Base-by-base conservation (phyloP, 306 rosid species). In the Spatholobus suberectus region DNA sequence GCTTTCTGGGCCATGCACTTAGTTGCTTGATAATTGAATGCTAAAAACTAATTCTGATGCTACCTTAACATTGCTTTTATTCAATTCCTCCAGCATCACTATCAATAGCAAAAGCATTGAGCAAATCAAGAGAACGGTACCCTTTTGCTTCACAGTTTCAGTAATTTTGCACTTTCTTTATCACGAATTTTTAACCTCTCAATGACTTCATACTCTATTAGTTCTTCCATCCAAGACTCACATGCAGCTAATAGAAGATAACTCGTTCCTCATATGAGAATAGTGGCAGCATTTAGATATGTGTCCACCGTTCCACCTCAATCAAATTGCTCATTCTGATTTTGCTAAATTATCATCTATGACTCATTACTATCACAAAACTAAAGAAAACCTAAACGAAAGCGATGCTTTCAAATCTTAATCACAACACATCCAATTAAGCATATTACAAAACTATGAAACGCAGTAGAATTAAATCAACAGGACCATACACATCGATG, bases 21-120 rank as follows among this genome's bases (percentile, higher is more conserved):
- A 24, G 52, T 24, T 14, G 40, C 76, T 23, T 14, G 76, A 70
- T 10, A 40, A 21, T n/a, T 41, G 18, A 69, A 69, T 69, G 27
- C 34, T 11, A 58, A 13, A 67, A 72, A 32, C 18, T 1, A 47
- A 46, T 17, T 46, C 17, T 27, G 13, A 47, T 47, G 61, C 61
- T 72, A 15, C 62, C 18, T 72, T 47, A 3, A 17, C 1, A 15
- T 15, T 72, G 76, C 24, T 47, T 47, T 29, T 43, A 17, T 72
- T 27, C 23, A 71, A 46, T 46, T 71, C 43, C 59, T 71, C 59
- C 24, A 43, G 14, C 75, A 43, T n/a, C 35, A 70, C 75, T 8
- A 26, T 70, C 75, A 43, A 70, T 14, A 44, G 38, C 23, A 23
- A 70, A 70, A 44, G 21, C 23, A 43, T 13, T 2, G 14, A 70